phyloP scores from a whole-genome alignment of 2,329 filamentous ascomycete species.

The Phaeosphaeriaceae sp. region DNA sequence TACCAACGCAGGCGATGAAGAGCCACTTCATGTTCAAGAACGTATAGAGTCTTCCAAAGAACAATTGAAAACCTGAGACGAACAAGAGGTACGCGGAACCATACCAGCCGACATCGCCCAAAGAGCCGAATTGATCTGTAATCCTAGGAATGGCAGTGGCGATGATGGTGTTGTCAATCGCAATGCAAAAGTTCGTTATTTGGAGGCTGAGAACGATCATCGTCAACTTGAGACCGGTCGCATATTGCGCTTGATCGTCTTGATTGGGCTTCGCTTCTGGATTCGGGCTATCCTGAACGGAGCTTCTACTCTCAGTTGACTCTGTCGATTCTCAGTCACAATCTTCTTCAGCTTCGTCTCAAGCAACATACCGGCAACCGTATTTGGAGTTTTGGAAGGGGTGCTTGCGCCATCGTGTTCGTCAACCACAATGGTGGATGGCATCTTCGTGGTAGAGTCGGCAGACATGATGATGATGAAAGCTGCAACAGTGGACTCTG shows the following conservation, averaged over 20 bases:
- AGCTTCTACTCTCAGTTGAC: too few species aligned
- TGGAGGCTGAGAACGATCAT: not conserved
- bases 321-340: too few species aligned
- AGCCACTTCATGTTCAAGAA: not conserved
- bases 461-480: too few species aligned
- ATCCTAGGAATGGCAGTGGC: conserved; percentile 21
- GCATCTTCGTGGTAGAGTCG: too few species aligned
- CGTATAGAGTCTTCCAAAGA: not conserved
- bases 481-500: too few species aligned
- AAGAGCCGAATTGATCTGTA: conserved; percentile 20
- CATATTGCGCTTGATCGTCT: not conserved
- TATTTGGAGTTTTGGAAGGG: too few species aligned
- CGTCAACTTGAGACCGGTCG: not conserved
- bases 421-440: too few species aligned
- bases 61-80: not conserved
- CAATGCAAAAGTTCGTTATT: not conserved
- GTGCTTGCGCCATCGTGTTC: too few species aligned
- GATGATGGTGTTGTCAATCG: not conserved
- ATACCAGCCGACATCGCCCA: conserved; percentile 27
- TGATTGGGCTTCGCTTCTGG: too few species aligned
- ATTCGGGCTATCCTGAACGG: too few species aligned
- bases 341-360: too few species aligned
- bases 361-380: too few species aligned
- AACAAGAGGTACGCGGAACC: conserved; percentile 34
- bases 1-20: conserved; percentile 20